Percentiles rank a stretch among this genome's conserved stretches.
Conservation (phyloP, 2,329 filamentous ascomycete species). For the Bipolaris bicolor region DNA sequence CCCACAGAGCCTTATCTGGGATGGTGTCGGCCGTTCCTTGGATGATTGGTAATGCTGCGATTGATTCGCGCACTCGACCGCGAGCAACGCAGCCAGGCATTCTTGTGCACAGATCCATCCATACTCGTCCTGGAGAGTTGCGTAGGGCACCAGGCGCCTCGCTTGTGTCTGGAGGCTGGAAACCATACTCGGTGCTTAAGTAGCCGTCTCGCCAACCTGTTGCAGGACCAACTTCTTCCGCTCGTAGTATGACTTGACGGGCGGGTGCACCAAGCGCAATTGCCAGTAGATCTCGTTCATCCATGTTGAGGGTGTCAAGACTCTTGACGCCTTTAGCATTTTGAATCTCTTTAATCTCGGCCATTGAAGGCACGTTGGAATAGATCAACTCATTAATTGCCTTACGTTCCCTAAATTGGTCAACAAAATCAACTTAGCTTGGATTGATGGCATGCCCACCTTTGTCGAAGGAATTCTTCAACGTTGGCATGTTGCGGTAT, state of each 20-base stretch:
- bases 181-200: constrained; percentile 59
- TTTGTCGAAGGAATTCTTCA: constrained; percentile 33
- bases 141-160: constrained; percentile 56
- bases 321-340: constrained; percentile 50
- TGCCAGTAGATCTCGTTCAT: constrained; percentile 58
- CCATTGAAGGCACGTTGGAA: constrained; percentile 33
- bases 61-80: constrained; percentile 58
- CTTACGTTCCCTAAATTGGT: constrained; percentile 30
- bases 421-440: neutral
- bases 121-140: constrained; percentile 59
- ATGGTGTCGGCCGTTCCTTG: constrained; percentile 59
- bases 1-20: constrained; percentile 61
- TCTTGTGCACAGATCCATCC: constrained; percentile 61
- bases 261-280: constrained; percentile 61
- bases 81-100: constrained; percentile 61
- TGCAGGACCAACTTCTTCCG: constrained; percentile 58
- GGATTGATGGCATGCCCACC: constrained; percentile 13
- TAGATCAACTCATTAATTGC: constrained; percentile 38
- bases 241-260: constrained; percentile 60
- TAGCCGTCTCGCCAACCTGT: constrained; percentile 63
- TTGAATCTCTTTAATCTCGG: constrained; percentile 33
- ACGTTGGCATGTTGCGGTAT: constrained; percentile 27
- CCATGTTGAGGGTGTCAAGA: constrained; percentile 57
- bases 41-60: constrained; percentile 57
- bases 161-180: constrained; percentile 59